Evolutionary conservation across 257 asterid species (phyloP).

Genomic region (Solanum arcanum): DNA sequence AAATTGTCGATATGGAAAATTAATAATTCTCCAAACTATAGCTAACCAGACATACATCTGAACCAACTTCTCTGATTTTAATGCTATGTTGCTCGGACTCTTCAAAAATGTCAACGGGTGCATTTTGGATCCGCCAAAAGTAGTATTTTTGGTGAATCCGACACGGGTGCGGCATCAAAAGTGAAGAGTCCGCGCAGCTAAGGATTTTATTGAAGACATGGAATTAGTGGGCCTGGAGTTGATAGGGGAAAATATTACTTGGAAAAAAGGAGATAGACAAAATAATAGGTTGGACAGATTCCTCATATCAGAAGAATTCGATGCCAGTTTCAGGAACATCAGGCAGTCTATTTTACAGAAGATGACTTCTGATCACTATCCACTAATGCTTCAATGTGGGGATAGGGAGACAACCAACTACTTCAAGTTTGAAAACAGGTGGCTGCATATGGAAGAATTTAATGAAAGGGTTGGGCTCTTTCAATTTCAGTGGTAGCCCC

Average conservation of each 20-base stretch:
- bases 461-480: not conserved
- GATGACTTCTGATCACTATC: not conserved
- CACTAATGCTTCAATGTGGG: not conserved
- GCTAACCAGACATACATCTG: not conserved
- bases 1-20: not conserved
- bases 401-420: not conserved
- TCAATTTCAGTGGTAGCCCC: not conserved
- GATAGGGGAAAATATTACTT: not conserved
- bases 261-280: not conserved
- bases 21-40: not conserved
- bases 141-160: too few species aligned
- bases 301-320: not conserved
- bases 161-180: too few species aligned
- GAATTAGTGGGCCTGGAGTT: not conserved
- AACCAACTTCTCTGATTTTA: not conserved
- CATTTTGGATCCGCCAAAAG: too few species aligned
- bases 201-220: not conserved
- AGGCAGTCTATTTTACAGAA: not conserved
- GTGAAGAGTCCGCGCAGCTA: too few species aligned
- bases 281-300: not conserved
- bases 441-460: not conserved
- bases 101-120: too few species aligned
- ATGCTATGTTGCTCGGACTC: too few species aligned
- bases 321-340: not conserved
- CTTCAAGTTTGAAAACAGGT: not conserved